Evolutionary conservation across 768 basidiomycete genomes (phyloP).

Genomic region (Tephrocybe sp.): DNA sequence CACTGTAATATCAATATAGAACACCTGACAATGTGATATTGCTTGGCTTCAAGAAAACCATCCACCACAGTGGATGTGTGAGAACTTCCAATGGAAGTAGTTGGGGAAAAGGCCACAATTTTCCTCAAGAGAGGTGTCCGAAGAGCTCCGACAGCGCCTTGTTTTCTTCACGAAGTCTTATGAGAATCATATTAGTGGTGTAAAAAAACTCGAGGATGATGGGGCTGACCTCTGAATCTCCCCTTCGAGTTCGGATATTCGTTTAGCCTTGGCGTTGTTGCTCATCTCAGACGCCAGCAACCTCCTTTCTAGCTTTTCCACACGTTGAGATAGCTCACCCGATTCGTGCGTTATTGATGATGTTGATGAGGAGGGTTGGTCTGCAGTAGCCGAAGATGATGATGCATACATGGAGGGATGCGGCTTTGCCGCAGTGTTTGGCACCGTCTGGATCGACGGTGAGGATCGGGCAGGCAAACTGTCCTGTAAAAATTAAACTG

Average conservation of each 20-base stretch:
- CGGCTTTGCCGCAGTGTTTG: slow-evolving; percentile 4
- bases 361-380: slow-evolving; percentile 23
- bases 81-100: no score
- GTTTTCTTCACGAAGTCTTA: slow-evolving; percentile 12
- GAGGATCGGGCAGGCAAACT: slow-evolving; percentile 7
- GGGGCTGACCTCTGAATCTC: slow-evolving; percentile 25
- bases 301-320: slow-evolving; percentile 38
- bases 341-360: slow-evolving; percentile 14
- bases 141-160: slow-evolving; percentile 1
- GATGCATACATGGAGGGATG: slow-evolving; percentile 3
- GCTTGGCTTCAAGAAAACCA: no score
- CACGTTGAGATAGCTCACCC: slow-evolving; percentile 22
- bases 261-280: slow-evolving; percentile 29
- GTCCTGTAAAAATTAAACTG: slow-evolving; percentile 4
- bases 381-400: background rate
- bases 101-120: no score
- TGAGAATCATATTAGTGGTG: background rate
- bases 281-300: slow-evolving; percentile 32
- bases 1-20: no score
- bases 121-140: background rate
- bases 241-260: slow-evolving; percentile 27
- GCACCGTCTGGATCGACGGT: slow-evolving; percentile 10
- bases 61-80: no score
- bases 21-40: no score
- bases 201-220: background rate